Percentiles rank a stretch among this genome's conserved stretches.
These are phyloP conservation scores for Physaria fendleri DNA, from an alignment of 345 rosid species.

Conservation along the genomic window DNA sequence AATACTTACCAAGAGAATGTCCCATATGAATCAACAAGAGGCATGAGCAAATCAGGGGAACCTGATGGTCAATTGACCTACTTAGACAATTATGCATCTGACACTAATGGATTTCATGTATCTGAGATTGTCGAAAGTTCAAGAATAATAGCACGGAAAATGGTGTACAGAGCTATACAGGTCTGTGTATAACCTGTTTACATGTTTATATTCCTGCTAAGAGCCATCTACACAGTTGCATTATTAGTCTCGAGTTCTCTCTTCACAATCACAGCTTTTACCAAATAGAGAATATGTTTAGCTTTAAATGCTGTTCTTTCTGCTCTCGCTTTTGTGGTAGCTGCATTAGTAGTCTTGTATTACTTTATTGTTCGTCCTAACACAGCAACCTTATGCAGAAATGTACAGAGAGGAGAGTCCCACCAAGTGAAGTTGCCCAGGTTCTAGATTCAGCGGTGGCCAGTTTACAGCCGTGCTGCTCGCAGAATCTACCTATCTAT, in stretches of 20 bases:
- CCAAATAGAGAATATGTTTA: background rate
- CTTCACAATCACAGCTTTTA: background rate
- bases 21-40: conserved; percentile 26
- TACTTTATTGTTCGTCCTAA: conserved; percentile 3
- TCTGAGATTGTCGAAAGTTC: conserved; percentile 71
- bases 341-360: conserved; percentile 12
- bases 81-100: conserved; percentile 37
- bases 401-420: conserved; percentile 78
- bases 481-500: conserved; percentile 69
- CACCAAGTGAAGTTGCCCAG: conserved; percentile 72
- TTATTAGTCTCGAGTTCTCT: background rate
- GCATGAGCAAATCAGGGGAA: conserved; percentile 32
- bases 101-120: conserved; percentile 47
- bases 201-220: background rate
- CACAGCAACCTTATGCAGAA: conserved; percentile 40
- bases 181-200: conserved; percentile 30
- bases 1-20: conserved; percentile 63
- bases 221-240: background rate
- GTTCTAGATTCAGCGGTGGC: conserved; percentile 70
- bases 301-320: background rate
- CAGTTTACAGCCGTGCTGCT: conserved; percentile 68
- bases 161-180: conserved; percentile 69
- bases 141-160: conserved; percentile 51
- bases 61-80: conserved; percentile 35
- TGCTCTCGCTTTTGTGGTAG: background rate